Conservation (phyloP, 2,329 filamentous ascomycete species). For the Calonectria pauciramosa region DNA sequence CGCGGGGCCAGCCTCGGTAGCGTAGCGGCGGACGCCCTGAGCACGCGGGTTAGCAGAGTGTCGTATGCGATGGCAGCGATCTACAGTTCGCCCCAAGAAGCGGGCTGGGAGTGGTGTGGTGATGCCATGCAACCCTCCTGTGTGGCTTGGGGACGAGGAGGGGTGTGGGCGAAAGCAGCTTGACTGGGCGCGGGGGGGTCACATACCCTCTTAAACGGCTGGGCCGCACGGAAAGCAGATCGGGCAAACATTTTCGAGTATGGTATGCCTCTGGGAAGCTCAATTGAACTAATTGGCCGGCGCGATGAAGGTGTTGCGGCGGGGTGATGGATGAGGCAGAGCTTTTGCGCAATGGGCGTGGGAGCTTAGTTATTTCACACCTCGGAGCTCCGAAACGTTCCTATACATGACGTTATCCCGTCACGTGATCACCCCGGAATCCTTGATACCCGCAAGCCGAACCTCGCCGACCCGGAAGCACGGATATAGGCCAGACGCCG, state of each 20-base stretch:
- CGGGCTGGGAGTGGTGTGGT: slow-evolving; percentile 5
- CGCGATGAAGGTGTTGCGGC: slow-evolving; percentile 27
- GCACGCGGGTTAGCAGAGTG: slow-evolving; percentile 49
- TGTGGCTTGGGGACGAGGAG: slow-evolving; percentile 11
- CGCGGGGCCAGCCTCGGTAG: slow-evolving; percentile 70
- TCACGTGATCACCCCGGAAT: slow-evolving; percentile 23
- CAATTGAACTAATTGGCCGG: slow-evolving; percentile 44
- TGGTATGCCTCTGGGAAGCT: slow-evolving; percentile 31
- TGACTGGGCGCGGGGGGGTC: not conserved
- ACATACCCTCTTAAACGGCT: slow-evolving; percentile 76
- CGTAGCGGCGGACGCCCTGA: slow-evolving; percentile 73
- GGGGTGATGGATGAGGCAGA: slow-evolving; percentile 26
- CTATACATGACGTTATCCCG: slow-evolving; percentile 25
- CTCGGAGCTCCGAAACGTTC: slow-evolving; percentile 9
- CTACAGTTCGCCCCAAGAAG: not conserved
- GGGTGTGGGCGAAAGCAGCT: slow-evolving; percentile 1
- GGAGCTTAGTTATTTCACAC: slow-evolving; percentile 18
- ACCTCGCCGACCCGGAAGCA: slow-evolving; percentile 19
- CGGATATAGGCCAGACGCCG: slow-evolving; percentile 21
- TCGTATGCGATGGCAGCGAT: not conserved
- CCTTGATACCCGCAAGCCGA: slow-evolving; percentile 13
- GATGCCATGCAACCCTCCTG: slow-evolving; percentile 19
- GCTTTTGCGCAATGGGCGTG: slow-evolving; percentile 29
- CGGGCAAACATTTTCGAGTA: slow-evolving; percentile 74
- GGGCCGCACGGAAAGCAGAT: slow-evolving; percentile 73